A percentile compares a stretch with the other conserved stretches of the same genome.
These are phyloP conservation scores for Harringtonia aguacate DNA, from an alignment of 2,329 filamentous ascomycete genomes.

Conservation along the genomic window DNA sequence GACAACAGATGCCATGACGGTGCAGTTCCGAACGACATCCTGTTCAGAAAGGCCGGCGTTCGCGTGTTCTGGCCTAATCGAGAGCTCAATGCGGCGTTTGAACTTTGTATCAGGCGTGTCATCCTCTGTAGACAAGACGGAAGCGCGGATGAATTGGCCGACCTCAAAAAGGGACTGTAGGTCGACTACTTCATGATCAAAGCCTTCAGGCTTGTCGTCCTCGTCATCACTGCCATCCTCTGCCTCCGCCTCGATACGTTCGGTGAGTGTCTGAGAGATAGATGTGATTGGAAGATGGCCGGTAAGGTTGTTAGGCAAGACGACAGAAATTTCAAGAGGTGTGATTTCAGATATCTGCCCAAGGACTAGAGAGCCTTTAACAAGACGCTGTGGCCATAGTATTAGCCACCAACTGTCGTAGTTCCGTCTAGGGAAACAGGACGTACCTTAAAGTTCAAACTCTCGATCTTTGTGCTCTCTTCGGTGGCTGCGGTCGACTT, in stretches of 20 bases:
- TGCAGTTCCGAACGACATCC: constrained; percentile 64
- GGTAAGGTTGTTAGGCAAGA: constrained; percentile 84
- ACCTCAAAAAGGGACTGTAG: constrained; percentile 64
- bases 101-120: constrained; percentile 48
- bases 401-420: not conserved
- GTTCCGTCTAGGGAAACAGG: not conserved
- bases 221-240: constrained; percentile 43
- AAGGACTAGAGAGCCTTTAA: constrained; percentile 77
- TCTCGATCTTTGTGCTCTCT: constrained; percentile 55
- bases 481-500: constrained; percentile 40
- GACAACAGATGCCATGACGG: constrained; percentile 75
- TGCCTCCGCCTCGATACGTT: constrained; percentile 61
- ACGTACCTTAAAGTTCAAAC: constrained; percentile 62
- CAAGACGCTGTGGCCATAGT: constrained; percentile 52
- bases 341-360: constrained; percentile 79
- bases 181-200: constrained; percentile 48
- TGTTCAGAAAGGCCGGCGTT: constrained; percentile 66
- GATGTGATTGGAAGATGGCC: constrained; percentile 87
- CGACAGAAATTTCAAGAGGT: constrained; percentile 64
- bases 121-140: constrained; percentile 68
- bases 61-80: constrained; percentile 65
- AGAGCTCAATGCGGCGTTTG: constrained; percentile 78
- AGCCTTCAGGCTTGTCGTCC: no score
- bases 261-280: constrained; percentile 71
- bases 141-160: constrained; percentile 81